Conservation (phyloP, 495 filamentous ascomycete species). For the Cudoniella acicularis region DNA sequence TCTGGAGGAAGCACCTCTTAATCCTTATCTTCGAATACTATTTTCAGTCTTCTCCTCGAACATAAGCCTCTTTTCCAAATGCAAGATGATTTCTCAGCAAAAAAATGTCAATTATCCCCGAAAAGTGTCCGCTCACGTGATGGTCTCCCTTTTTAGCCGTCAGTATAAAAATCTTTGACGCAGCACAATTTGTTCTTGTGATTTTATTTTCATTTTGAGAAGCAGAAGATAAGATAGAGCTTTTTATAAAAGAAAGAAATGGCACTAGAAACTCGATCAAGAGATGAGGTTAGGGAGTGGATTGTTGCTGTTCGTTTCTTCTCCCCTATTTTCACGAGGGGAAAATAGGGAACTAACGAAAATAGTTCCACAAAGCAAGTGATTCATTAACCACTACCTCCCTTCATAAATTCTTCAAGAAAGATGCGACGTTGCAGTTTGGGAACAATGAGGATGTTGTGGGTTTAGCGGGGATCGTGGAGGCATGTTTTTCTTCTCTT, state of each 20-base stretch:
- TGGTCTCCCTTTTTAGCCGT: not conserved
- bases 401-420: not conserved
- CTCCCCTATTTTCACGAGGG: not conserved
- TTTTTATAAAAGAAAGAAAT: not conserved
- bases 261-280: not conserved
- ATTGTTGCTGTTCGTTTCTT: not conserved
- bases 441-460: not conserved
- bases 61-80: not conserved
- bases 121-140: not conserved
- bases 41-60: not conserved
- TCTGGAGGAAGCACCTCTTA: too few relatives aligned
- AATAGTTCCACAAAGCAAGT: conserved; percentile 7
- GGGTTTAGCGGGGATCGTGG: not conserved
- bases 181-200: too few relatives aligned
- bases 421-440: not conserved
- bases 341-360: too few relatives aligned
- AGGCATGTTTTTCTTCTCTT: not conserved
- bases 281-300: not conserved
- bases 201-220: too few relatives aligned
- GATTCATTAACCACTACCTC: not conserved
- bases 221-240: not conserved
- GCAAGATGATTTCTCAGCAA: not conserved
- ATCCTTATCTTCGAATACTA: not conserved
- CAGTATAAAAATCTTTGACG: too few relatives aligned
- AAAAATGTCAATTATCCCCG: not conserved